Base-by-base conservation (phyloP, 1,139 yeast species). In the Hyphopichia burtonii region DNA sequence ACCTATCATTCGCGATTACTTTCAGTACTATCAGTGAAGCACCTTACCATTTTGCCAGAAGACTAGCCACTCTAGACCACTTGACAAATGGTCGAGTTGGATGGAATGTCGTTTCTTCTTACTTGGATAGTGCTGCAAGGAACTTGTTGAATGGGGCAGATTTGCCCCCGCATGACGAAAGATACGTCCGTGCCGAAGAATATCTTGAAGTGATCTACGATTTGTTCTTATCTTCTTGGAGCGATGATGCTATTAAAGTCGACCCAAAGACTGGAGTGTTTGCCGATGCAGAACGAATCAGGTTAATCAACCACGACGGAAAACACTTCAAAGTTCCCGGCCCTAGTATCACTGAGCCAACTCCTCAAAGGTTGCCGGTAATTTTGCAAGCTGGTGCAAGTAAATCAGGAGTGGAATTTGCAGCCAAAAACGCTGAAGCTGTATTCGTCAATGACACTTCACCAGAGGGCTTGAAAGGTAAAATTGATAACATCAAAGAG, bases 301-400 rank as follows among this genome's bases (percentile, higher is more conserved):
- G 76, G 55, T 65, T 66, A 45, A 70, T 71, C 38, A 61, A 70
- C 46, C 66, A 59, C 46, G 64, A 59, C 18, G 77, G 77, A n/a
- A 61, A 65, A 40, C 58, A 60, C 49, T 72, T 59, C 50, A 65
- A 53, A 17, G 75, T 72, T n/a, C 76, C 75, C 12, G 78, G 77
- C 4, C 76, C 76, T 7, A 62, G 55, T 44, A 66, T 71, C 37
- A 61, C 72, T 10, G 68, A 65, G 38, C 78, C 77, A 16, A 64
- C 74, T 11, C 69, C 68, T n/a, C 76, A 71, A 44, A 65, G 76
- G 53, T 53, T 72, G 15, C 78, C 78, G 2, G 66, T 71, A 14
- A 61, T 74, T 41, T 62, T 73, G 37, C 79, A 74, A 51, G 79
- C 79, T 2, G 79, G 79, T 25, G 63, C 76, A 10, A 71, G 77